A percentile compares a stretch with the other conserved stretches of the same genome.
Evolutionary conservation across 2,329 filamentous ascomycete genomes (phyloP).

Genomic region (Thielaviopsis populi): DNA sequence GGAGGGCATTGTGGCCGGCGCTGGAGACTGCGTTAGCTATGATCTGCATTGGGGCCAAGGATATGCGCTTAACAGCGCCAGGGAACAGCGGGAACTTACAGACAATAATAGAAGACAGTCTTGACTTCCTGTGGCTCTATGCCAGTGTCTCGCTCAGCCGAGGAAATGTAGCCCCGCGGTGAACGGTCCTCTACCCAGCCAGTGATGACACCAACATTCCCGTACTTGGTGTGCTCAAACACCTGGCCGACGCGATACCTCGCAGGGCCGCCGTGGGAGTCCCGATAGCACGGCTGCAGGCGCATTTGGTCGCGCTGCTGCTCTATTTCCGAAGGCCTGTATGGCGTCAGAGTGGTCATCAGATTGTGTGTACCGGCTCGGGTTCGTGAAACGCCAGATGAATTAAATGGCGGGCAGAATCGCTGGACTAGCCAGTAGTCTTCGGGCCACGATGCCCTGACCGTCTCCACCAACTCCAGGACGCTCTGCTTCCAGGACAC

Average conservation of each 20-base stretch:
- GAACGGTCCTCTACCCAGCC: constrained; percentile 54
- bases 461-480: neutral
- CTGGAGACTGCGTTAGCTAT: neutral
- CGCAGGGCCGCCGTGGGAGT: neutral
- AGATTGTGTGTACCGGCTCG: constrained; percentile 17
- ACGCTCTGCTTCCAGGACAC: neutral
- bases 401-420: constrained; percentile 7
- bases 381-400: neutral
- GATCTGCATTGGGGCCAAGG: neutral
- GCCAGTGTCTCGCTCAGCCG: neutral
- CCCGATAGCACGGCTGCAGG: neutral
- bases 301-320: constrained; percentile 31
- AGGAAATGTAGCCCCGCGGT: neutral
- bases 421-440: constrained; percentile 16
- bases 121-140: constrained; percentile 35
- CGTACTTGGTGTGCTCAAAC: constrained; percentile 68
- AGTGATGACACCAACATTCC: constrained; percentile 66
- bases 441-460: constrained; percentile 6
- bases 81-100: constrained; percentile 48
- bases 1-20: constrained; percentile 10
- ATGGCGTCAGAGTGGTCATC: constrained; percentile 16
- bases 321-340: constrained; percentile 23
- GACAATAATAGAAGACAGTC: constrained; percentile 66
- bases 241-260: constrained; percentile 62
- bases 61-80: neutral